A percentile compares a stretch with the other conserved stretches of the same genome.
These are phyloP conservation scores for Starmera dryadoides DNA, from an alignment of 805 yeast genomes.

Conservation along the genomic window DNA sequence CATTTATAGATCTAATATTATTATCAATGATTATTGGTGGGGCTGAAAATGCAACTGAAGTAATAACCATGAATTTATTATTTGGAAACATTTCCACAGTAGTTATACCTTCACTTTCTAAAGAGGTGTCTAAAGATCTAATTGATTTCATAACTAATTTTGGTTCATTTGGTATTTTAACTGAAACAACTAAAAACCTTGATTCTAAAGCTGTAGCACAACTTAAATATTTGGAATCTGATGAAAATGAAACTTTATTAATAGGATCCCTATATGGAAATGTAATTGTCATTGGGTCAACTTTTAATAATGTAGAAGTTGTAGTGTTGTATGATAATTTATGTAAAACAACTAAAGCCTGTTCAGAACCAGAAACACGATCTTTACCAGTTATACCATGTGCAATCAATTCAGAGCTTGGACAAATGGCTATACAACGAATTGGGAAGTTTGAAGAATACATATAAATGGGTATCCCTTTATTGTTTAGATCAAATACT, in stretches of 20 bases:
- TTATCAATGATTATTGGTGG: conserved; percentile 66
- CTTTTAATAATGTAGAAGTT: conserved; percentile 19
- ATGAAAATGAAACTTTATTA: conserved; percentile 64
- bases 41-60: conserved; percentile 56
- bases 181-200: conserved; percentile 66
- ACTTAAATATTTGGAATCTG: conserved; percentile 60
- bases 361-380: conserved; percentile 58
- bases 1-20: conserved; percentile 38
- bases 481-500: conserved; percentile 47
- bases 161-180: conserved; percentile 57
- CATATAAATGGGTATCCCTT: conserved; percentile 62
- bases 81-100: conserved; percentile 68
- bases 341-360: conserved; percentile 66
- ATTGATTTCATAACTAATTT: conserved; percentile 62
- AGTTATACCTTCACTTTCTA: conserved; percentile 88
- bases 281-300: conserved; percentile 63
- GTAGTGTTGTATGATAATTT: conserved; percentile 15
- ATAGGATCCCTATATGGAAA: conserved; percentile 86
- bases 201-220: conserved; percentile 68
- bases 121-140: conserved; percentile 51
- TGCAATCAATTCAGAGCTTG: conserved; percentile 58
- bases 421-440: conserved; percentile 67
- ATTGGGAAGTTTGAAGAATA: conserved; percentile 69
- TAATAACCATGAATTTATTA: conserved; percentile 46
- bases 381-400: conserved; percentile 82